These are phyloP conservation scores for Russula sp. DNA, from an alignment of 768 basidiomycete genomes.

Conservation along the genomic window DNA sequence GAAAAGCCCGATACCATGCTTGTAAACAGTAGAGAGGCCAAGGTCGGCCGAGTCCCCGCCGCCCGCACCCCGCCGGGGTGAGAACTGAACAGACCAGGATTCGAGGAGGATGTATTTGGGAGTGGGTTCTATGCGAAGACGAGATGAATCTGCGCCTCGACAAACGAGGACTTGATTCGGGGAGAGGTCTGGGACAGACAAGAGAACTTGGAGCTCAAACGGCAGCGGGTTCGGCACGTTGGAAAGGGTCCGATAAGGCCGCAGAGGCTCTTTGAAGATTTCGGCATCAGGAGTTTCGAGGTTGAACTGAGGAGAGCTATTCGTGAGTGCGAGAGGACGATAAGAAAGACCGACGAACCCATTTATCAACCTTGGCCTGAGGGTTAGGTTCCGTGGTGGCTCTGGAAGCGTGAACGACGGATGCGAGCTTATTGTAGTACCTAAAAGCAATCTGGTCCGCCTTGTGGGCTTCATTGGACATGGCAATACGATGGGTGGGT, in stretches of 20 bases:
- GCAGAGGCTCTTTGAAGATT: slow-evolving; percentile 58
- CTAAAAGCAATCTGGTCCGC: slow-evolving; percentile 85
- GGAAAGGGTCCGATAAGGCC: slow-evolving; percentile 60
- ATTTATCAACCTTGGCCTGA: slow-evolving; percentile 67
- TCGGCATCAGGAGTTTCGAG: slow-evolving; percentile 75
- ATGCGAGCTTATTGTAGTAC: slow-evolving; percentile 78
- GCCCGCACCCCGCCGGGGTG: slow-evolving; percentile 21
- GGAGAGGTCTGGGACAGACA: slow-evolving; percentile 65
- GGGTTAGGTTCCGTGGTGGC: slow-evolving; percentile 50
- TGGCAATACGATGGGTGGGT: slow-evolving; percentile 36
- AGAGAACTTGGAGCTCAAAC: slow-evolving; percentile 66
- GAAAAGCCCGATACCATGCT: slow-evolving; percentile 80
- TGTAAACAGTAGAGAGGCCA: slow-evolving; percentile 75
- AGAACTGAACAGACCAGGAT: slow-evolving; percentile 58
- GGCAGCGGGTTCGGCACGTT: slow-evolving; percentile 40
- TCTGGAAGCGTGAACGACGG: slow-evolving; percentile 70
- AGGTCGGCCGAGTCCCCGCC: slow-evolving; percentile 47
- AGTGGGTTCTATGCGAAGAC: slow-evolving; percentile 64
- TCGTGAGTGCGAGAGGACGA: background rate
- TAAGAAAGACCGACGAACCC: slow-evolving; percentile 51
- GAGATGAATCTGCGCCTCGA: slow-evolving; percentile 47
- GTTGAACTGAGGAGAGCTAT: slow-evolving; percentile 57
- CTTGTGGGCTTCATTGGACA: slow-evolving; percentile 57
- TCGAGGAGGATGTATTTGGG: slow-evolving; percentile 71
- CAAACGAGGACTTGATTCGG: slow-evolving; percentile 73